phyloP scores from a whole-genome alignment of 306 rosid genomes.

The Cercis canadensis region DNA sequence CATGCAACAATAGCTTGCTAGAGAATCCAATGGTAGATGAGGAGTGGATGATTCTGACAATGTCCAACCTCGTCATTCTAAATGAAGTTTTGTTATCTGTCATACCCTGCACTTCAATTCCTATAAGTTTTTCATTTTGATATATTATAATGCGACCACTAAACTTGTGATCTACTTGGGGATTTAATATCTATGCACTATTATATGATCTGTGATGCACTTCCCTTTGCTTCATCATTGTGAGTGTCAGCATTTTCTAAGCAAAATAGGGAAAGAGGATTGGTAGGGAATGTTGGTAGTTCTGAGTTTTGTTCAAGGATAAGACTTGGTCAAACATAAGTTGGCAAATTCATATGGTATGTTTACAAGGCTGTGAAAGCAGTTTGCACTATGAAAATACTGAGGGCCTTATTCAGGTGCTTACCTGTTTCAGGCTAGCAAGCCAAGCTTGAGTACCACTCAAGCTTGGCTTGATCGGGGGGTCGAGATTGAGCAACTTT shows the following conservation, averaged over 20 bases:
- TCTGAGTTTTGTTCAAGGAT: slow-evolving; percentile 7
- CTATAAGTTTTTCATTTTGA: neutral
- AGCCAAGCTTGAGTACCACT: slow-evolving; percentile 39
- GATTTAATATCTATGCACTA: slow-evolving; percentile 6
- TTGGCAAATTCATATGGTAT: neutral
- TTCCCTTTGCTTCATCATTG: neutral
- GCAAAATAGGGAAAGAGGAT: neutral
- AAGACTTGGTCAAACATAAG: slow-evolving; percentile 15
- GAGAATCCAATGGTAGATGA: slow-evolving; percentile 5
- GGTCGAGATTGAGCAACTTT: slow-evolving; percentile 33
- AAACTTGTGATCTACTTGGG: neutral
- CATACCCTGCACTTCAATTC: neutral
- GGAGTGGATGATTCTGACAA: slow-evolving; percentile 2
- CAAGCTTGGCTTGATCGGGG: slow-evolving; percentile 40
- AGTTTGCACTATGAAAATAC: slow-evolving; percentile 26
- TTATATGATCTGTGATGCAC: neutral
- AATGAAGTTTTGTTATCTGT: neutral
- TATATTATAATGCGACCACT: neutral
- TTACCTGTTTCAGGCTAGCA: slow-evolving; percentile 51
- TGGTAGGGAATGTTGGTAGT: slow-evolving; percentile 6
- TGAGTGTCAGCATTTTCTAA: neutral
- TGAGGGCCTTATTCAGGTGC: slow-evolving; percentile 41
- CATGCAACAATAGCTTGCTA: slow-evolving; percentile 1
- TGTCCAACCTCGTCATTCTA: slow-evolving; percentile 3
- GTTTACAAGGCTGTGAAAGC: slow-evolving; percentile 24